phyloP scores from a whole-genome alignment of 352 stramenopile genomes.

The Pythium graminicola region DNA sequence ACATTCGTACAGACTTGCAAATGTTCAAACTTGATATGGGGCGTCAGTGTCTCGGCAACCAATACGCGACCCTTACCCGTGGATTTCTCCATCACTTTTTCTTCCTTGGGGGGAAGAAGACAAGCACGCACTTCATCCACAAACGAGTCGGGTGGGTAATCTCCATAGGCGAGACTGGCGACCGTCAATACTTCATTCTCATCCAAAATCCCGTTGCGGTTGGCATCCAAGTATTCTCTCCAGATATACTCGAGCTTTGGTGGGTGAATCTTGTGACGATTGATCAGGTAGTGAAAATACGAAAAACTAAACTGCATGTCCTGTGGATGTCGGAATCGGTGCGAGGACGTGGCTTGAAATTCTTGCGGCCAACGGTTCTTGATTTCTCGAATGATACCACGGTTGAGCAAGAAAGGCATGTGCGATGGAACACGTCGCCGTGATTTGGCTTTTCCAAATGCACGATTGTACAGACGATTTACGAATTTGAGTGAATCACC shows the following conservation, averaged over 20 bases:
- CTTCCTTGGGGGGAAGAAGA: conserved; percentile 58
- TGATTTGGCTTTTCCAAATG: conserved; percentile 68
- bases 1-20: conserved; percentile 47
- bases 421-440: conserved; percentile 88
- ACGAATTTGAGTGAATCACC: conserved; percentile 89
- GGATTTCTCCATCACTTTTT: conserved; percentile 60
- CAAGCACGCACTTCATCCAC: conserved; percentile 63
- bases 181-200: conserved; percentile 89
- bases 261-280: conserved; percentile 72
- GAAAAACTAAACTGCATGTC: conserved; percentile 96
- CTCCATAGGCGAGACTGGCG: conserved; percentile 70
- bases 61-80: conserved; percentile 50
- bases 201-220: conserved; percentile 86
- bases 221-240: conserved; percentile 84
- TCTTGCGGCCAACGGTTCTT: conserved; percentile 74
- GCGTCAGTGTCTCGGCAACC: conserved; percentile 66
- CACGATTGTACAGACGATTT: conserved; percentile 89
- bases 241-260: conserved; percentile 79
- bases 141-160: conserved; percentile 62
- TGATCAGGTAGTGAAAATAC: conserved; percentile 94
- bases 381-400: conserved; percentile 83
- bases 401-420: conserved; percentile 93
- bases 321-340: conserved; percentile 87
- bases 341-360: conserved; percentile 66
- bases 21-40: conserved; percentile 62